A percentile compares a stretch with the other conserved stretches of the same genome.
Evolutionary conservation across 768 basidiomycete species (phyloP).

Genomic region (Solioccasus polychromus): DNA sequence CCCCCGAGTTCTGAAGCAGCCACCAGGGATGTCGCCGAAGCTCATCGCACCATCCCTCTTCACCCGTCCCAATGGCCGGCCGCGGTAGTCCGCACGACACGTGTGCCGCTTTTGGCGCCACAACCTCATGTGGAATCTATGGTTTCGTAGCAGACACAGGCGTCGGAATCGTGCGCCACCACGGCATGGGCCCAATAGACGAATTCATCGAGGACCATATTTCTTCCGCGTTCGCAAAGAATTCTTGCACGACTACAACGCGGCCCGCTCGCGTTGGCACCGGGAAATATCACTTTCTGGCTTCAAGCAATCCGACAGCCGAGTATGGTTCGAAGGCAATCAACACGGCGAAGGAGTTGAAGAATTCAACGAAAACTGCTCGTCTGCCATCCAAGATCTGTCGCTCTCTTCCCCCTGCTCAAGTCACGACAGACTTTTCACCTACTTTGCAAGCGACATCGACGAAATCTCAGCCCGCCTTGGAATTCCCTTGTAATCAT

Average conservation of each 20-base stretch:
- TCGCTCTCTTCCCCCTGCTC: not conserved
- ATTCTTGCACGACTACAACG: not conserved
- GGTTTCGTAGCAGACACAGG: not conserved
- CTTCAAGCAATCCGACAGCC: not conserved
- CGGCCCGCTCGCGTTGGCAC: not conserved
- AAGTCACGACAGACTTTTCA: not conserved
- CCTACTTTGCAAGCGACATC: not conserved
- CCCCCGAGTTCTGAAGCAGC: not conserved
- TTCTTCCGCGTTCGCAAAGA: not conserved
- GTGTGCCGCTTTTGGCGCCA: not conserved
- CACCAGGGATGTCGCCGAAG: not conserved
- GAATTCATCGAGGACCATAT: not conserved
- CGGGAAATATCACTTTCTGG: not conserved
- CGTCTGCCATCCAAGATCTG: not conserved
- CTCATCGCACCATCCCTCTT: not conserved
- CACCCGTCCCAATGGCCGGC: not conserved
- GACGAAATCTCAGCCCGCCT: not conserved
- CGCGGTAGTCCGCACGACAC: not conserved
- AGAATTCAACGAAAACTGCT: conserved; percentile 3
- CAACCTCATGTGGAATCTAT: not conserved
- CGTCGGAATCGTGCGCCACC: not conserved
- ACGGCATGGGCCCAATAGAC: not conserved
- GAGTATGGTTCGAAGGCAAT: not conserved
- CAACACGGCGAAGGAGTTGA: not conserved
- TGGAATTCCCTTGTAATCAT: conserved; percentile 9